phyloP scores from a whole-genome alignment of 129 eudicot species.

The Flaveria bidentis region DNA sequence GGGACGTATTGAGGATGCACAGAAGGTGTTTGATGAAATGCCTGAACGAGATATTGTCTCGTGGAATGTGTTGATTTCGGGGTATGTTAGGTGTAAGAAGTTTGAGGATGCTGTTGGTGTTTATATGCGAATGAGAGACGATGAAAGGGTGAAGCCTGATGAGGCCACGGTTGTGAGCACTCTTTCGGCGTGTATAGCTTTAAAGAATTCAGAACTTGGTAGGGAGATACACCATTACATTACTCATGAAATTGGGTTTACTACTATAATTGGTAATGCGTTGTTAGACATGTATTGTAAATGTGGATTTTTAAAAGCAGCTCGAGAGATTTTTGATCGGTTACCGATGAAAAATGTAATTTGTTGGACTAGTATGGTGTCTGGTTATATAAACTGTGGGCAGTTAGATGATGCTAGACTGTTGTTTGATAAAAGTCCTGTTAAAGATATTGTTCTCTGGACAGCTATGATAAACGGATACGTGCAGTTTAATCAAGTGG shows the following conservation, averaged over 20 bases:
- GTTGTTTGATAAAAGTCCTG: slow-evolving; percentile 58
- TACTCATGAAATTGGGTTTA: slow-evolving; percentile 36
- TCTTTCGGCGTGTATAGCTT: slow-evolving; percentile 61
- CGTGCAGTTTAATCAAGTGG: slow-evolving; percentile 61
- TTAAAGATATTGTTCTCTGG: slow-evolving; percentile 66
- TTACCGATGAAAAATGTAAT: slow-evolving; percentile 53
- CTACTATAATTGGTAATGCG: slow-evolving; percentile 52
- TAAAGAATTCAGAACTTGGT: slow-evolving; percentile 53
- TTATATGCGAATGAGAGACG: slow-evolving; percentile 48
- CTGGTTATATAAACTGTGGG: slow-evolving; percentile 62
- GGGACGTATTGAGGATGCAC: slow-evolving; percentile 40
- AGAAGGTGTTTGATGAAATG: slow-evolving; percentile 64
- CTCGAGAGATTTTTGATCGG: slow-evolving; percentile 51
- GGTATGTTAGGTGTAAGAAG: slow-evolving; percentile 46
- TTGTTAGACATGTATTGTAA: slow-evolving; percentile 67
- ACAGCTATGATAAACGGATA: slow-evolving; percentile 81
- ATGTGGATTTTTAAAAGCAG: slow-evolving; percentile 57
- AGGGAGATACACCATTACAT: slow-evolving; percentile 56
- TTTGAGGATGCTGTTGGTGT: slow-evolving; percentile 58
- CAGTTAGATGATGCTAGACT: slow-evolving; percentile 58
- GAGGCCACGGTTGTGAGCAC: slow-evolving; percentile 72
- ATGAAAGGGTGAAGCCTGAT: slow-evolving; percentile 40
- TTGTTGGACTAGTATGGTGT: slow-evolving; percentile 72
- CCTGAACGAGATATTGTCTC: slow-evolving; percentile 56
- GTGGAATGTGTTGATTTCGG: slow-evolving; percentile 66